These are phyloP conservation scores for Astraeus odoratus DNA, from an alignment of 768 basidiomycete genomes.

Conservation along the genomic window DNA sequence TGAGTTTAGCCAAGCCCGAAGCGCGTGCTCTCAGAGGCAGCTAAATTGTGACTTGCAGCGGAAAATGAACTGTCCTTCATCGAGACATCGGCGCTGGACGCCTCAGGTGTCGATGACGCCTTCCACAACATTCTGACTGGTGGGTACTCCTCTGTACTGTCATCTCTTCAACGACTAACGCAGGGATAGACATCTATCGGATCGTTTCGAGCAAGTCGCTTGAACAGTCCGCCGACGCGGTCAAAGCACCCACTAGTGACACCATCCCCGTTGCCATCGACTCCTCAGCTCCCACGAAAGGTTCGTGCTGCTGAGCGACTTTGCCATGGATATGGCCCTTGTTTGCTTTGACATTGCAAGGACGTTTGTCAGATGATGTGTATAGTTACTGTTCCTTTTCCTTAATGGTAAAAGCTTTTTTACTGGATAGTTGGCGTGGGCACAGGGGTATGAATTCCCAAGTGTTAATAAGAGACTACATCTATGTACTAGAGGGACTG, in stretches of 20 bases:
- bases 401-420: conserved; percentile 2
- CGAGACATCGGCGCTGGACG: conserved; percentile 99
- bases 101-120: conserved; percentile 94
- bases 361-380: not conserved
- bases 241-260: conserved; percentile 74
- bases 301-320: conserved; percentile 55
- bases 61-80: conserved; percentile 94
- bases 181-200: conserved; percentile 81
- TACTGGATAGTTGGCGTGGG: not conserved
- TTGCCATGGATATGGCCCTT: not conserved
- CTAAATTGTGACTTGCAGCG: conserved; percentile 36
- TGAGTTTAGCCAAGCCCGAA: conserved; percentile 34
- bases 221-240: conserved; percentile 71
- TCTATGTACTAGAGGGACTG: not conserved
- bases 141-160: conserved; percentile 29
- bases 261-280: conserved; percentile 79
- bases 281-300: conserved; percentile 43
- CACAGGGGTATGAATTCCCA: not conserved
- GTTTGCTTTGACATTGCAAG: not conserved
- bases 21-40: not conserved
- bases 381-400: not conserved
- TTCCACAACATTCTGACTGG: conserved; percentile 96
- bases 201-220: conserved; percentile 95
- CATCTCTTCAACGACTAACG: conserved; percentile 1
- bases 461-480: not conserved